These are phyloP conservation scores for Elaeagnus macrophylla DNA, from an alignment of 306 rosid species.

Conservation along the genomic window DNA sequence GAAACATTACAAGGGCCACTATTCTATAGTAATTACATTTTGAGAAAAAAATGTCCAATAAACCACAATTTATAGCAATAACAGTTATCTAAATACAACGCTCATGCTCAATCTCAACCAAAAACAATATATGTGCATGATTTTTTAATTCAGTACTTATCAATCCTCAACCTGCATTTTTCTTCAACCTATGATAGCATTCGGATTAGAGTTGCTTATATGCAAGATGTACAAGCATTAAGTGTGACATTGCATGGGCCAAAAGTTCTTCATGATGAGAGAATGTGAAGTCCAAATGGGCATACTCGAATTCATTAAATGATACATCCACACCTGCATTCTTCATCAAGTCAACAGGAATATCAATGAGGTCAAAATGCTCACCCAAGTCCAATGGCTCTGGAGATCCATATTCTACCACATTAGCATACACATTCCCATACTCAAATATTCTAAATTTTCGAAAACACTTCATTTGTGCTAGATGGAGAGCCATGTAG, in stretches of 20 bases:
- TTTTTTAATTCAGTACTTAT: conserved; percentile 10
- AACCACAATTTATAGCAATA: conserved; percentile 14
- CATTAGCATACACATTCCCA: conserved; percentile 47
- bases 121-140: conserved; percentile 1
- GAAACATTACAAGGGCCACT: too few relatives aligned
- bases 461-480: conserved; percentile 68
- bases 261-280: conserved; percentile 86
- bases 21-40: not conserved
- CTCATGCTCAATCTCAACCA: conserved; percentile 16
- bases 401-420: conserved; percentile 49
- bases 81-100: conserved; percentile 8
- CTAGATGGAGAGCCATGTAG: conserved; percentile 66
- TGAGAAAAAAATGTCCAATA: not conserved
- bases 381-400: conserved; percentile 70
- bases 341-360: conserved; percentile 81
- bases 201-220: conserved; percentile 29
- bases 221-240: conserved; percentile 51
- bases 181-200: conserved; percentile 22
- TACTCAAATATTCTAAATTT: conserved; percentile 69
- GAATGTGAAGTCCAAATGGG: conserved; percentile 90
- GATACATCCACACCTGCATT: conserved; percentile 50
- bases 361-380: conserved; percentile 46
- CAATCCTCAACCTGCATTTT: conserved; percentile 25
- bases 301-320: conserved; percentile 69
- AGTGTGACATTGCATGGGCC: conserved; percentile 70